Evolutionary conservation across 768 basidiomycete species (phyloP).

Genomic region (Lactarius deliciosus): DNA sequence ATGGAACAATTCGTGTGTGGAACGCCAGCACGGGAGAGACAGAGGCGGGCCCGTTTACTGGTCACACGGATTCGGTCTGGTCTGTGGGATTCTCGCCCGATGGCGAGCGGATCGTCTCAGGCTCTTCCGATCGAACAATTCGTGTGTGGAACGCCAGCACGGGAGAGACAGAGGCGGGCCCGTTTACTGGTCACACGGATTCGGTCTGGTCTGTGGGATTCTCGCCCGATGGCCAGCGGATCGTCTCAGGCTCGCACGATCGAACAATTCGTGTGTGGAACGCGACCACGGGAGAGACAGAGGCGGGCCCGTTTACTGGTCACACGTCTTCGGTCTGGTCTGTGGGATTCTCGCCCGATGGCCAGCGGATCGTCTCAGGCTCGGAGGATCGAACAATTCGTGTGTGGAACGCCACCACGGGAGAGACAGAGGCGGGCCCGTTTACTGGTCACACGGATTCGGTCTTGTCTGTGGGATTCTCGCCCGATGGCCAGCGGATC

Average conservation of each 20-base stretch:
- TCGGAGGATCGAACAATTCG: not conserved
- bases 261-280: not conserved
- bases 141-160: not conserved
- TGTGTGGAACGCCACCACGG: not conserved
- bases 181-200: not conserved
- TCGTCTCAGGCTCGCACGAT: not conserved
- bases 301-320: not conserved
- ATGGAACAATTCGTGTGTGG: not conserved
- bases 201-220: not conserved
- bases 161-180: not conserved
- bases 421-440: not conserved
- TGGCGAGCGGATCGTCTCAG: not conserved
- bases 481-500: conserved; percentile 8
- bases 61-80: not conserved
- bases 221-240: not conserved
- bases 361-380: conserved; percentile 16
- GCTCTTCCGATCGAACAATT: not conserved
- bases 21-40: not conserved
- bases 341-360: not conserved
- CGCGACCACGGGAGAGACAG: not conserved
- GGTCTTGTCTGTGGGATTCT: conserved; percentile 6
- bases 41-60: not conserved
- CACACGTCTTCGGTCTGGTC: not conserved
- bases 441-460: not conserved
- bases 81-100: not conserved